phyloP scores from a whole-genome alignment of 768 basidiomycete species.

The Glaciozyma martinii region DNA sequence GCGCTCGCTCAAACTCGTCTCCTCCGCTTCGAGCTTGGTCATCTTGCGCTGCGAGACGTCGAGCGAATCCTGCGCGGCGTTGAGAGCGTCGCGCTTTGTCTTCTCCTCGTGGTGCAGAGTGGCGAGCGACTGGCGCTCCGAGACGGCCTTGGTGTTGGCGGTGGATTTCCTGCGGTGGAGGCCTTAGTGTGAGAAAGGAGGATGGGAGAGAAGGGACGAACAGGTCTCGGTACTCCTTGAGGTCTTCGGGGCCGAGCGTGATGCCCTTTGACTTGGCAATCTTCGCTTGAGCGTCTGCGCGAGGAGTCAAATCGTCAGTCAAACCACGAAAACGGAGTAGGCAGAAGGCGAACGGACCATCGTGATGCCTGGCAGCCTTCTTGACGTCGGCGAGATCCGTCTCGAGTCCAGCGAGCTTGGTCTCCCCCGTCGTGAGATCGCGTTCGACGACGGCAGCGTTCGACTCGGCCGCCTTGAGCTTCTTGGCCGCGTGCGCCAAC shows the following conservation, averaged over 20 bases:
- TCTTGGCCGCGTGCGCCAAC: constrained; percentile 73
- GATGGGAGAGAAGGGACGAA: constrained; percentile 40
- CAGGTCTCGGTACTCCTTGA: constrained; percentile 80
- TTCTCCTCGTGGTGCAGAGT: constrained; percentile 74
- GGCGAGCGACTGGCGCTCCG: constrained; percentile 79
- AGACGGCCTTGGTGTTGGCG: constrained; percentile 68
- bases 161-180: constrained; percentile 55
- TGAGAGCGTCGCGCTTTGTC: constrained; percentile 54
- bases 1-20: constrained; percentile 39
- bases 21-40: constrained; percentile 42
- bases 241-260: constrained; percentile 68
- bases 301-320: background rate
- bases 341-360: constrained; percentile 47
- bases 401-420: constrained; percentile 45
- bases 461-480: constrained; percentile 60
- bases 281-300: constrained; percentile 61
- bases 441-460: constrained; percentile 56
- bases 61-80: constrained; percentile 60
- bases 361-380: constrained; percentile 63
- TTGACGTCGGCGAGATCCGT: constrained; percentile 60
- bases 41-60: constrained; percentile 56
- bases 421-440: constrained; percentile 43
- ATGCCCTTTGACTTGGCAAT: constrained; percentile 60
- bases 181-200: background rate
- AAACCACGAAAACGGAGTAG: background rate